A percentile compares a stretch with the other conserved stretches of the same genome.
Evolutionary conservation across 441 rosid species (phyloP).

Genomic region (Cnidoscolus chayamansa): DNA sequence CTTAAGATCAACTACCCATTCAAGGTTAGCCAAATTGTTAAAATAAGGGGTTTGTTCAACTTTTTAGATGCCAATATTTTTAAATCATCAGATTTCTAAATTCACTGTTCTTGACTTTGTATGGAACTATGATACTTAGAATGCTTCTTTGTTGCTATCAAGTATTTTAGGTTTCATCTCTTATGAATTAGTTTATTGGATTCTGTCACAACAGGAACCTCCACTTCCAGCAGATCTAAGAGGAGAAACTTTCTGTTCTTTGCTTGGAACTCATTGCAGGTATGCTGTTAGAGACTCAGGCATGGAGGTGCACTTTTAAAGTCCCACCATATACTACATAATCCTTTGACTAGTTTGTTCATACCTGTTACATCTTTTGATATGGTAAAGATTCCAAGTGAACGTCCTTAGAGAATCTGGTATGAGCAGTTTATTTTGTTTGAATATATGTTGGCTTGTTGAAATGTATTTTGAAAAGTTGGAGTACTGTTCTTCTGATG

Average conservation of each 20-base stretch:
- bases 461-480: conserved; percentile 1
- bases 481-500: neutral
- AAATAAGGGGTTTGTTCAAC: neutral
- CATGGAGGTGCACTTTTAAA: neutral
- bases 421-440: neutral
- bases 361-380: neutral
- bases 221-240: conserved; percentile 85
- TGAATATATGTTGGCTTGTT: neutral
- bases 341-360: neutral
- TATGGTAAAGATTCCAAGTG: neutral
- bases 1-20: conserved; percentile 87
- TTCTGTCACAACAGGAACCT: conserved; percentile 56
- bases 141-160: neutral
- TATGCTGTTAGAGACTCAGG: conserved; percentile 27
- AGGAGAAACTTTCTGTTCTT: conserved; percentile 72
- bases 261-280: conserved; percentile 94
- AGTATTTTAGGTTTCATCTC: conserved; percentile 11
- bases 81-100: neutral
- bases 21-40: conserved; percentile 51
- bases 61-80: neutral
- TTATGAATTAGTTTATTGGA: conserved; percentile 10
- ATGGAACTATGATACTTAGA: neutral
- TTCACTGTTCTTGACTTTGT: conserved; percentile 7
- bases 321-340: neutral
- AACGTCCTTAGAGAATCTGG: conserved; percentile 1